phyloP scores from a whole-genome alignment of 169 alveolate species.

The Babesia bovis region DNA sequence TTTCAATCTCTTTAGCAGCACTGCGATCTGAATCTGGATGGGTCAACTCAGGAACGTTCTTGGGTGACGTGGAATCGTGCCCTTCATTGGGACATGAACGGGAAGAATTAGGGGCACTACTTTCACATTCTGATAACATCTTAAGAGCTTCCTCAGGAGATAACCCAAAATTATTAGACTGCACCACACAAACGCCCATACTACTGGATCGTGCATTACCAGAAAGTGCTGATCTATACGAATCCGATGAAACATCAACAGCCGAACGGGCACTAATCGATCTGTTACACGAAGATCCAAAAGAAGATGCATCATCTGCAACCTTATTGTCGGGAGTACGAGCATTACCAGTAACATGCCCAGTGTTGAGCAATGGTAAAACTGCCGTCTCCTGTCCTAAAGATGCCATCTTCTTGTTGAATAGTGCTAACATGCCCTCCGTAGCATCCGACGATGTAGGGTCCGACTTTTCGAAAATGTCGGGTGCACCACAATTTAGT shows the following conservation, averaged over 20 bases:
- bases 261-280: neutral
- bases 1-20: neutral
- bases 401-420: neutral
- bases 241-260: neutral
- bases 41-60: neutral
- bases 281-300: neutral
- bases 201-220: neutral
- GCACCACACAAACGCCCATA: neutral
- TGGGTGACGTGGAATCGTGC: neutral
- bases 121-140: conserved; percentile 7
- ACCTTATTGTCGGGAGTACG: neutral
- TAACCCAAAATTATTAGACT: neutral
- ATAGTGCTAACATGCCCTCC: neutral
- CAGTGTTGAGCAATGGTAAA: neutral
- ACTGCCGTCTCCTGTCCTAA: neutral
- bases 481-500: no score
- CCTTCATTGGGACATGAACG: neutral
- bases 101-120: neutral
- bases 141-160: conserved; percentile 14
- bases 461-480: no score
- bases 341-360: neutral
- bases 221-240: neutral
- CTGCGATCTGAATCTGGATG: neutral
- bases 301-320: neutral
- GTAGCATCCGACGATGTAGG: no score